Percentiles rank a stretch among this genome's conserved stretches.
Evolutionary conservation across 148 eudicot genomes (phyloP).

Genomic region (Nepenthes mirabilis): DNA sequence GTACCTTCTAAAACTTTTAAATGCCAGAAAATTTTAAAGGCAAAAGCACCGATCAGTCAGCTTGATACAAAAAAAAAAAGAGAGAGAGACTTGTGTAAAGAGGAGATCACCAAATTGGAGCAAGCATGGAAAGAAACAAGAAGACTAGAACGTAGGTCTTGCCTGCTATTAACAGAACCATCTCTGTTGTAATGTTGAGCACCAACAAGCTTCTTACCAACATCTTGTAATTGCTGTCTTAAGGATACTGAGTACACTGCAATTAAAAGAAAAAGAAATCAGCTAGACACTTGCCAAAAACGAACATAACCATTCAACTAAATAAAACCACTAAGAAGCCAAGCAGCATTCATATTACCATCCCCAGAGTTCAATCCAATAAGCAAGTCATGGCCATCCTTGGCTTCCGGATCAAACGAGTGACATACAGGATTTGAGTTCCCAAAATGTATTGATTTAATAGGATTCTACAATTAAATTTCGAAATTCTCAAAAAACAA

Average conservation of each 20-base stretch:
- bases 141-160: not conserved
- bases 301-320: not conserved
- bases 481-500: not conserved
- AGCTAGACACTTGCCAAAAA: not conserved
- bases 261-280: constrained; percentile 4
- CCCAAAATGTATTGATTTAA: constrained; percentile 24
- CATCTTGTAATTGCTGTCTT: constrained; percentile 28
- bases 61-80: too few relatives aligned
- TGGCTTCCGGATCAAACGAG: constrained; percentile 29
- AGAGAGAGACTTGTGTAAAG: too few relatives aligned
- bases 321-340: not conserved
- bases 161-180: constrained; percentile 24
- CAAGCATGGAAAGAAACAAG: not conserved
- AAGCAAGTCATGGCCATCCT: constrained; percentile 35
- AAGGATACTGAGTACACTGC: constrained; percentile 30
- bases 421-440: constrained; percentile 30
- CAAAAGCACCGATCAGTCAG: too few relatives aligned
- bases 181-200: constrained; percentile 36
- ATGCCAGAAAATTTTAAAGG: too few relatives aligned
- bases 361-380: constrained; percentile 30
- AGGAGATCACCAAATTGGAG: too few relatives aligned
- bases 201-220: constrained; percentile 27
- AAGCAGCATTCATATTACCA: constrained; percentile 11
- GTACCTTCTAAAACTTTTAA: too few relatives aligned
- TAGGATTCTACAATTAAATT: constrained; percentile 22